Percentiles rank a stretch among this genome's conserved stretches.
Evolutionary conservation across 192 early-diverging fungal species (phyloP).

Genomic region (Backusella liffmaniae): DNA sequence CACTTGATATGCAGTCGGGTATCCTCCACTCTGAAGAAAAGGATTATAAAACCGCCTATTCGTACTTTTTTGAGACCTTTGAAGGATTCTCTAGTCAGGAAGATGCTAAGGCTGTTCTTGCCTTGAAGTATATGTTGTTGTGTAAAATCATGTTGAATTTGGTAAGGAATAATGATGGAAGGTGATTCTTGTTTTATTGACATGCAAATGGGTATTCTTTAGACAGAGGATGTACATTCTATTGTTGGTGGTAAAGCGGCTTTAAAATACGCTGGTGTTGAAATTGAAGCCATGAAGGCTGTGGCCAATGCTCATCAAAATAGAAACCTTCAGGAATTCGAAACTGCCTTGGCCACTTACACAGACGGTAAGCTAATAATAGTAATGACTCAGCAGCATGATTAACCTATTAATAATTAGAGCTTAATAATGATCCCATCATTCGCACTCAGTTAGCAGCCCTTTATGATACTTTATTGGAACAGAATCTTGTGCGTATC

Average conservation of each 20-base stretch:
- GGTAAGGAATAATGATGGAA: conserved; percentile 43
- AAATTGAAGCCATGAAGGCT: conserved; percentile 93
- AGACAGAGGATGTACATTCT: conserved; percentile 92
- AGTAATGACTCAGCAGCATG: not conserved
- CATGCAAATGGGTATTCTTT: not conserved
- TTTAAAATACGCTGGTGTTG: conserved; percentile 79
- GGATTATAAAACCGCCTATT: conserved; percentile 98
- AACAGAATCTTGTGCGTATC: conserved; percentile 94
- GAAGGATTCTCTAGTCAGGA: conserved; percentile 92
- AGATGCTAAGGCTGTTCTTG: conserved; percentile 82
- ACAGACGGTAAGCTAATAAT: conserved; percentile 60
- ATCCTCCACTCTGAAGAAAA: conserved; percentile 98
- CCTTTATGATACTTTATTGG: conserved; percentile 94
- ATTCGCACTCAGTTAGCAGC: conserved; percentile 90
- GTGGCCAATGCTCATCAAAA: conserved; percentile 96
- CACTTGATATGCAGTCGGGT: conserved; percentile 96
- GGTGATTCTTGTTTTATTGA: not conserved
- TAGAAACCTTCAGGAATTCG: conserved; percentile 95
- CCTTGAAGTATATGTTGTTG: conserved; percentile 97
- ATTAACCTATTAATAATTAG: conserved; percentile 24
- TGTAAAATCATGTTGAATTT: conserved; percentile 99
- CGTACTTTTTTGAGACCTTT: conserved; percentile 98
- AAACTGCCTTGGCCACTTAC: conserved; percentile 83
- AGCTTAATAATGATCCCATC: conserved; percentile 91
- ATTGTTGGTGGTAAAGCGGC: conserved; percentile 94